Conservation (phyloP, 768 basidiomycete genomes). For the Atractiella rhizophila region DNA sequence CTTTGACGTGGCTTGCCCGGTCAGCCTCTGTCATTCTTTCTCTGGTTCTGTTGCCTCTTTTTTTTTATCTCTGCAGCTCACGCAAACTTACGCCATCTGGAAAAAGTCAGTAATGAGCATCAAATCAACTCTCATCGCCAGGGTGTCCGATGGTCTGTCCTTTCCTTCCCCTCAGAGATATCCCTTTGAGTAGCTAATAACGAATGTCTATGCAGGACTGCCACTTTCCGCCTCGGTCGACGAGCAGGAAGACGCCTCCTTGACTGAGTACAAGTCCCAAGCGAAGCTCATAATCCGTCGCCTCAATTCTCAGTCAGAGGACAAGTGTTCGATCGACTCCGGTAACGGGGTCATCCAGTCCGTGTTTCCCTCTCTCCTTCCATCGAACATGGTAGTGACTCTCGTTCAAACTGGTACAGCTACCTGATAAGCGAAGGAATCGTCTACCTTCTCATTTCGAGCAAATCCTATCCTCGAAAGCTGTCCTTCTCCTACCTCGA, state of each 20-base stretch:
- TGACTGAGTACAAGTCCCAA: conserved; percentile 97
- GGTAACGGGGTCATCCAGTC: conserved; percentile 89
- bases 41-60: too few relatives aligned
- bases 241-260: conserved; percentile 74
- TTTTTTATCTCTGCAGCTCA: too few relatives aligned
- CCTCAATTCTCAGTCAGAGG: conserved; percentile 78
- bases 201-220: conserved; percentile 3
- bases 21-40: too few relatives aligned
- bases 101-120: too few relatives aligned
- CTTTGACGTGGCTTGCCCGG: too few relatives aligned
- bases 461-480: conserved; percentile 58
- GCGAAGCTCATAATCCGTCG: conserved; percentile 88
- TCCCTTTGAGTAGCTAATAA: too few relatives aligned
- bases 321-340: conserved; percentile 86
- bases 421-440: conserved; percentile 88
- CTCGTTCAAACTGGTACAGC: conserved; percentile 25
- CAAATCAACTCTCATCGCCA: conserved; percentile 12
- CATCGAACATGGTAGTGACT: background rate
- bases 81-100: too few relatives aligned
- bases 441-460: conserved; percentile 79
- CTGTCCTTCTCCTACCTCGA: conserved; percentile 92
- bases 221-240: conserved; percentile 34
- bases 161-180: background rate
- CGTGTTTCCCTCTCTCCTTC: conserved; percentile 20
- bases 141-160: conserved; percentile 9